phyloP scores from a whole-genome alignment of 1,284 basidiomycete species.

The Austropuccinia psidii region DNA sequence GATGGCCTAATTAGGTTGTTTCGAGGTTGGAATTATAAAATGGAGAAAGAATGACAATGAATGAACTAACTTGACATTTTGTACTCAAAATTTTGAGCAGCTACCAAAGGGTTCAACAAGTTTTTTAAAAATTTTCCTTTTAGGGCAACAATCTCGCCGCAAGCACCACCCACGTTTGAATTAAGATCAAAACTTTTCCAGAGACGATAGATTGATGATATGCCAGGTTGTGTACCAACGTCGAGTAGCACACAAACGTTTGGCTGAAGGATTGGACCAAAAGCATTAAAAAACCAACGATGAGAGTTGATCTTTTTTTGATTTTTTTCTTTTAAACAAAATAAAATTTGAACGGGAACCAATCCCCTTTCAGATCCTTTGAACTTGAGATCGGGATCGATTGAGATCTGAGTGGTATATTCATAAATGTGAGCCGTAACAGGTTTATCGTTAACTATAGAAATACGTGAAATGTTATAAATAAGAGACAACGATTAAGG shows the following conservation, averaged over 20 bases:
- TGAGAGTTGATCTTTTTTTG: constrained; percentile 77
- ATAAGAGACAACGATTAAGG: background rate
- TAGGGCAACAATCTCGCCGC: constrained; percentile 89
- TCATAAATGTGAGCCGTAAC: constrained; percentile 93
- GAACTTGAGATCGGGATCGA: constrained; percentile 70
- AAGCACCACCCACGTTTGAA: constrained; percentile 89
- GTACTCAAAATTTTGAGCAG: constrained; percentile 92
- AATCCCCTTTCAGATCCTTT: constrained; percentile 69
- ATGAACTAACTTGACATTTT: constrained; percentile 64
- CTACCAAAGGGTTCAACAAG: constrained; percentile 72
- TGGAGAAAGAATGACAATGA: background rate
- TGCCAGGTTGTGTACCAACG: constrained; percentile 85
- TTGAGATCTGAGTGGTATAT: constrained; percentile 71
- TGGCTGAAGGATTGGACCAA: constrained; percentile 51
- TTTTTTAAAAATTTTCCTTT: constrained; percentile 73
- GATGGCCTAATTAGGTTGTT: background rate
- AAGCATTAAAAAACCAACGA: constrained; percentile 51
- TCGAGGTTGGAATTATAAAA: too few species aligned
- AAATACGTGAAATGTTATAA: background rate
- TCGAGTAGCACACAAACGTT: constrained; percentile 92
- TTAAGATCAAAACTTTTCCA: constrained; percentile 98
- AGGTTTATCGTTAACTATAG: constrained; percentile 66
- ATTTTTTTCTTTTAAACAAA: constrained; percentile 89
- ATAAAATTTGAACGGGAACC: constrained; percentile 83
- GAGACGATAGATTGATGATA: constrained; percentile 81